Evolutionary conservation across 108 stramenopile species (phyloP).

Genomic region (Ochromonas danica): DNA sequence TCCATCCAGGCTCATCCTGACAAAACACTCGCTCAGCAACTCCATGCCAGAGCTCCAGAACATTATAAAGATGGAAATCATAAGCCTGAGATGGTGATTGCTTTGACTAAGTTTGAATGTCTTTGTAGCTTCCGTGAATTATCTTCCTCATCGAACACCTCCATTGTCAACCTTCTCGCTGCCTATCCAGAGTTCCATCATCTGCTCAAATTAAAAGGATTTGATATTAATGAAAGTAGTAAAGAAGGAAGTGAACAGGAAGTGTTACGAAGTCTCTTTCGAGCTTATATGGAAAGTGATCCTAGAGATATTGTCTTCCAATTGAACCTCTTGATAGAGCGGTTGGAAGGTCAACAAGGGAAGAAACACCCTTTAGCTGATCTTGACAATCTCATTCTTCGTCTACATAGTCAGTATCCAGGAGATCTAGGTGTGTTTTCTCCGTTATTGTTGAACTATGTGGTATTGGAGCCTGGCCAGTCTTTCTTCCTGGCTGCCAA

Average conservation of each 20-base stretch:
- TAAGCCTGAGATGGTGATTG: conserved; percentile 99
- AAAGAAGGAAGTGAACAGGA: neutral
- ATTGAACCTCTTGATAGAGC: conserved; percentile 60
- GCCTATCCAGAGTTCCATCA: conserved; percentile 36
- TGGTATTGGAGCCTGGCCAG: conserved; percentile 74
- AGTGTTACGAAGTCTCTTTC: conserved; percentile 37
- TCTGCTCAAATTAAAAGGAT: conserved; percentile 9
- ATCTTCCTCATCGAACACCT: too few species aligned
- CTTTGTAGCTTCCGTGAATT: conserved; percentile 90
- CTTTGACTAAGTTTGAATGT: conserved; percentile 85
- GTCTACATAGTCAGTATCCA: conserved; percentile 78
- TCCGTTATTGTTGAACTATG: conserved; percentile 78
- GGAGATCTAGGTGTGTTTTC: conserved; percentile 82
- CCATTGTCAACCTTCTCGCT: conserved; percentile 50
- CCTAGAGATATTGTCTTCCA: conserved; percentile 50
- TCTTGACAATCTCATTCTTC: conserved; percentile 38
- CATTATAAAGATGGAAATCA: conserved; percentile 93
- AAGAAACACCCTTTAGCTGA: neutral
- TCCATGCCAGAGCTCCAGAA: conserved; percentile 73
- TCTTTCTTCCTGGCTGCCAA: conserved; percentile 83
- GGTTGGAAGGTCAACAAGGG: conserved; percentile 64
- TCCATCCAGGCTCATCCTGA: conserved; percentile 53
- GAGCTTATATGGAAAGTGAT: conserved; percentile 59
- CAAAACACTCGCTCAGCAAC: conserved; percentile 65
- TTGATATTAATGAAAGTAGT: neutral